phyloP scores from a whole-genome alignment of 208 protist genomes.

The Wallacemonas rigidus region DNA sequence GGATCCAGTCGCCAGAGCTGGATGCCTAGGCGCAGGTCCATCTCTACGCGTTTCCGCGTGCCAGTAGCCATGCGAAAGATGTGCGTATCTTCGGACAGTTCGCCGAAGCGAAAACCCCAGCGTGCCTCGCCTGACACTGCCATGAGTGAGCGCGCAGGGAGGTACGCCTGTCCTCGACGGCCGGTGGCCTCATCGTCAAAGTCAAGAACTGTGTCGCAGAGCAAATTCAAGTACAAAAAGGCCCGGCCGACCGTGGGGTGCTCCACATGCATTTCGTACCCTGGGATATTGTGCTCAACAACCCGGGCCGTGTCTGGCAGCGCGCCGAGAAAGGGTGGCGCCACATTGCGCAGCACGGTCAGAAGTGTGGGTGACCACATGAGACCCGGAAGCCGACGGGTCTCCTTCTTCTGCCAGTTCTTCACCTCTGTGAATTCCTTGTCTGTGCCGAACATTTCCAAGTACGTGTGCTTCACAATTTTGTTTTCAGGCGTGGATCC shows the following conservation, averaged over 20 bases:
- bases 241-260: slow-evolving; percentile 79
- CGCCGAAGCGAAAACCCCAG: slow-evolving; percentile 87
- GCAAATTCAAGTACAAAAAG: slow-evolving; percentile 81
- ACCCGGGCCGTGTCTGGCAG: slow-evolving; percentile 83
- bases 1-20: slow-evolving; percentile 81
- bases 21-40: slow-evolving; percentile 80
- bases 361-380: slow-evolving; percentile 81
- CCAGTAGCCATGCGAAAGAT: slow-evolving; percentile 43
- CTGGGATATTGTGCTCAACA: slow-evolving; percentile 80
- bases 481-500: slow-evolving; percentile 53
- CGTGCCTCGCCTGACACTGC: slow-evolving; percentile 76
- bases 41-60: slow-evolving; percentile 39
- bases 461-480: slow-evolving; percentile 75
- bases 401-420: slow-evolving; percentile 68
- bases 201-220: slow-evolving; percentile 74
- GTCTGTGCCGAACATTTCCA: slow-evolving; percentile 78
- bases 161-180: slow-evolving; percentile 61
- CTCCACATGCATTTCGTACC: slow-evolving; percentile 88
- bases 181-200: slow-evolving; percentile 87
- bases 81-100: slow-evolving; percentile 51
- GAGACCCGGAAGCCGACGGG: slow-evolving; percentile 67
- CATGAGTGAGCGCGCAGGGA: slow-evolving; percentile 73
- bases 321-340: slow-evolving; percentile 31
- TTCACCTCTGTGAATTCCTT: slow-evolving; percentile 81
- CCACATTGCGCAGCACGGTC: slow-evolving; percentile 36